A percentile compares a stretch with the other conserved stretches of the same genome.
phyloP scores from a whole-genome alignment of 805 yeast genomes.

The Lachancea fermentati region DNA sequence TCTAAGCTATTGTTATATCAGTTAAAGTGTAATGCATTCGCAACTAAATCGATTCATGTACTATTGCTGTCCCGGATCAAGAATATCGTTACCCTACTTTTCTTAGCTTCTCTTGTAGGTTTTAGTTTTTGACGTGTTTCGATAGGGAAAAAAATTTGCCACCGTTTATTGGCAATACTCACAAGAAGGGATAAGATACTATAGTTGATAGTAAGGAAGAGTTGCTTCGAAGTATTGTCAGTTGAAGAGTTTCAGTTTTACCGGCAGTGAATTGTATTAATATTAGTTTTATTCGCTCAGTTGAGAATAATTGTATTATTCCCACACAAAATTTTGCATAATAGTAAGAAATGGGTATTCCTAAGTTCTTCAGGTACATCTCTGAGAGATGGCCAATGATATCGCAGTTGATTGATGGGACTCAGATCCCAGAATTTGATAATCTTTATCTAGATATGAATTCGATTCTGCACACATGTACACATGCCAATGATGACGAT shows the following conservation, averaged over 20 bases:
- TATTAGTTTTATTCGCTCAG: background rate
- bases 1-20: no score
- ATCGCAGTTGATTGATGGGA: conserved; percentile 75
- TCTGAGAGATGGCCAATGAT: conserved; percentile 99
- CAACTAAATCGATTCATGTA: background rate
- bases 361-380: conserved; percentile 92
- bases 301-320: background rate
- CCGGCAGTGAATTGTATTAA: background rate
- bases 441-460: conserved; percentile 96
- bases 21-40: no score
- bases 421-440: conserved; percentile 88
- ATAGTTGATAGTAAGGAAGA: background rate
- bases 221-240: background rate
- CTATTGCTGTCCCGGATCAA: background rate
- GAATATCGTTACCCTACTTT: background rate
- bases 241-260: background rate
- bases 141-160: background rate
- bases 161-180: background rate
- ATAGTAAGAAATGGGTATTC: conserved; percentile 66
- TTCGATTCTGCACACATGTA: conserved; percentile 89
- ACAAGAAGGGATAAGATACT: background rate
- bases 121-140: no score
- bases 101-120: background rate
- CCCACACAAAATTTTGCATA: conserved; percentile 3
- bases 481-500: conserved; percentile 74